A percentile compares a stretch with the other conserved stretches of the same genome.
Conservation (phyloP, 768 basidiomycete species). For the Pleurotus giganteus region DNA sequence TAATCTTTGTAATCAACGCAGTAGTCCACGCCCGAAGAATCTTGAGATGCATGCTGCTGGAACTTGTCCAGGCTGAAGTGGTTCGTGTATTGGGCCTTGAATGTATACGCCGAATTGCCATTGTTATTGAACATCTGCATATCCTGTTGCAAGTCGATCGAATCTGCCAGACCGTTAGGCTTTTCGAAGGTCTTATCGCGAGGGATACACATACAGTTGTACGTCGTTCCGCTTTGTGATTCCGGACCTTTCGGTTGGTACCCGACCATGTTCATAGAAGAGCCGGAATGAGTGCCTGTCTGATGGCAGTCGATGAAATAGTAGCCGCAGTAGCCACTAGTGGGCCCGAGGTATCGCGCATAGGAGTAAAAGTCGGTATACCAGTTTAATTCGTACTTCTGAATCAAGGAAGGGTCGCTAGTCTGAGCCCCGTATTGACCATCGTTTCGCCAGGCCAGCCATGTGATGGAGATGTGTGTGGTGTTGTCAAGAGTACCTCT, state of each 20-base stretch:
- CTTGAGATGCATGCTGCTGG: neutral
- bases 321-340: neutral
- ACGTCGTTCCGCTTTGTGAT: neutral
- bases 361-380: constrained; percentile 1
- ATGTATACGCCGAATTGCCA: neutral
- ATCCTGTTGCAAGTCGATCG: neutral
- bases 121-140: constrained; percentile 6
- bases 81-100: neutral
- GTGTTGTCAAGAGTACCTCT: neutral
- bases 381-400: neutral
- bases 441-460: neutral
- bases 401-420: neutral
- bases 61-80: neutral
- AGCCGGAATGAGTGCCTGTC: neutral
- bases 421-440: neutral
- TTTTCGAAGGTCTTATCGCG: neutral
- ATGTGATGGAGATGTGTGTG: neutral
- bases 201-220: neutral
- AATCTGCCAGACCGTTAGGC: neutral
- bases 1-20: constrained; percentile 1
- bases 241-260: neutral
- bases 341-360: neutral
- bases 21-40: neutral
- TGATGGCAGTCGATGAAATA: neutral
- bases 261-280: neutral